Percentiles rank a stretch among this genome's conserved stretches.
Evolutionary conservation across 2,329 filamentous ascomycete genomes (phyloP).

Genomic region (Exutisphaerella laricina): DNA sequence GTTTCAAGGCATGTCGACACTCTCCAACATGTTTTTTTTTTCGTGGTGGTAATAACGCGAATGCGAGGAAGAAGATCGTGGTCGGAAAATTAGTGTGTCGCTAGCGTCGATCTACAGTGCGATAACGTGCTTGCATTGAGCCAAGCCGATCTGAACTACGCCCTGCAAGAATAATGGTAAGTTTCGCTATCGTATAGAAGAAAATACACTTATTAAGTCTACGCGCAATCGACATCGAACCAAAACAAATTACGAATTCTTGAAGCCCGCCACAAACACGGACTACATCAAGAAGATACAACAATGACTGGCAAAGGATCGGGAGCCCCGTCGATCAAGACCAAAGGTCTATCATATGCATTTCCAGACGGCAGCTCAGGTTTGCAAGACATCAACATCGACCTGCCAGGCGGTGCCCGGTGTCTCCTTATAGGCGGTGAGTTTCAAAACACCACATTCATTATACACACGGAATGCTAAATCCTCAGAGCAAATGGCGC

Average conservation of each 20-base stretch:
- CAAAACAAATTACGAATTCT: no score
- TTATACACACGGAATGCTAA: constrained; percentile 22
- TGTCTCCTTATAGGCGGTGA: constrained; percentile 84
- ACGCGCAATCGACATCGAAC: no score
- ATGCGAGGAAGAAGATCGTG: not conserved
- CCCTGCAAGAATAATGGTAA: not conserved
- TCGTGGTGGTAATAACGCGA: no score
- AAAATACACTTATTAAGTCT: no score
- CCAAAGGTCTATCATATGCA: constrained; percentile 73
- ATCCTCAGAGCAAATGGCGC: constrained; percentile 71
- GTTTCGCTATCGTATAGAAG: no score
- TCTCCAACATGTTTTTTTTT: not conserved
- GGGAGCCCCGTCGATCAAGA: constrained; percentile 58
- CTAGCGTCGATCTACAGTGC: no score
- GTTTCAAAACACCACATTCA: constrained; percentile 8
- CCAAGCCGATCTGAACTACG: not conserved
- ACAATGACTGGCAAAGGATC: constrained; percentile 31
- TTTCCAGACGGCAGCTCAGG: constrained; percentile 84
- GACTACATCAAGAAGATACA: not conserved
- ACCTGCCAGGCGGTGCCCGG: constrained; percentile 74
- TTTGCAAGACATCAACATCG: constrained; percentile 65
- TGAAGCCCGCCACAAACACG: no score
- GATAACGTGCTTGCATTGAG: no score
- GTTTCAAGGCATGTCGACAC: no score
- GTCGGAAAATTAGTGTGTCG: not conserved